Percentiles rank a stretch among this genome's conserved stretches.
Evolutionary conservation across 768 basidiomycete genomes (phyloP).

Genomic region (Xerocomus potaroensis): DNA sequence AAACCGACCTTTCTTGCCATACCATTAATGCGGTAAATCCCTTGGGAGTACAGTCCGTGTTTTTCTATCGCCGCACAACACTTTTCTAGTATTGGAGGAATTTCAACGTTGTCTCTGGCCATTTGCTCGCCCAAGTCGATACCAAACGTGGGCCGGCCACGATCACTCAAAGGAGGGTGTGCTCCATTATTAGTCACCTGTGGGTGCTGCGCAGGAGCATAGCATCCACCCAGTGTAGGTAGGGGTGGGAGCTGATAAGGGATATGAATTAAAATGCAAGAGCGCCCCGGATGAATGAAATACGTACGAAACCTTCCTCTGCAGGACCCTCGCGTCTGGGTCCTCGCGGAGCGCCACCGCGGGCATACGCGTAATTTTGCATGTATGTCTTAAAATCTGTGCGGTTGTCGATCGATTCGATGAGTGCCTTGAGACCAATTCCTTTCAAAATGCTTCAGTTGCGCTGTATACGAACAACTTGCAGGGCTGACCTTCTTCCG

Average conservation of each 20-base stretch:
- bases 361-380: conserved; percentile 95
- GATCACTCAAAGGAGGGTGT: conserved; percentile 43
- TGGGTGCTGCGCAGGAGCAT: conserved; percentile 25
- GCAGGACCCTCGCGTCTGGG: conserved; percentile 84
- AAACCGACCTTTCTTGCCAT: conserved; percentile 82
- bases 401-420: conserved; percentile 91
- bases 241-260: conserved; percentile 56
- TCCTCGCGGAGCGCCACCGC: conserved; percentile 61
- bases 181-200: conserved; percentile 24
- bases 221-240: conserved; percentile 37
- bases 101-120: conserved; percentile 83
- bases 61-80: conserved; percentile 92
- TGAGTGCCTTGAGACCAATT: conserved; percentile 77
- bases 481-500: conserved; percentile 58
- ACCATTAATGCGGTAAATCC: conserved; percentile 92
- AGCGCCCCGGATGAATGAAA: conserved; percentile 2
- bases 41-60: conserved; percentile 77
- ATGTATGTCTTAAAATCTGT: conserved; percentile 95
- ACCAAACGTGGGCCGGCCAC: conserved; percentile 83
- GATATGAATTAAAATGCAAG: conserved; percentile 4
- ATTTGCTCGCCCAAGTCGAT: conserved; percentile 92
- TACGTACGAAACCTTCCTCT: conserved; percentile 92
- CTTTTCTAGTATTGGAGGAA: conserved; percentile 83
- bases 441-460: conserved; percentile 30
- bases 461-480: not conserved